Conservation (phyloP, 2,329 filamentous ascomycete genomes). For the Colletotrichum theobromicola region DNA sequence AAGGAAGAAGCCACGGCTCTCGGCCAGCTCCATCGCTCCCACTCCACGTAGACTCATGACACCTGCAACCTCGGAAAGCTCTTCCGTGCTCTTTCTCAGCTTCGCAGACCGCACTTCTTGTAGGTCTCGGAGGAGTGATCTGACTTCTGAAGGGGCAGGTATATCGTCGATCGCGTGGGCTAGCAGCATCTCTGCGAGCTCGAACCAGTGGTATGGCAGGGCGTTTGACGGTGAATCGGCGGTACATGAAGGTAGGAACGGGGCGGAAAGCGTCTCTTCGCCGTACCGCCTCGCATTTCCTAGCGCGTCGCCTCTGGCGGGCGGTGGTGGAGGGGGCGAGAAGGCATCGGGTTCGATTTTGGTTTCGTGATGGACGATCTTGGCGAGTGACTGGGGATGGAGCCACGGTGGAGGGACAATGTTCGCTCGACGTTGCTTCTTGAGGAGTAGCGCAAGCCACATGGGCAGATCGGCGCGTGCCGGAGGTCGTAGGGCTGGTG, state of each 20-base stretch:
- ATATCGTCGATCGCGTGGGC: slow-evolving; percentile 87
- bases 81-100: slow-evolving; percentile 76
- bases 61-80: slow-evolving; percentile 76
- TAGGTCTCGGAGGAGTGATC: slow-evolving; percentile 79
- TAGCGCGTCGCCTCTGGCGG: slow-evolving; percentile 53
- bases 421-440: slow-evolving; percentile 92
- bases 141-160: slow-evolving; percentile 72
- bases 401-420: slow-evolving; percentile 93
- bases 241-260: slow-evolving; percentile 80
- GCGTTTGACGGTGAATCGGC: slow-evolving; percentile 70
- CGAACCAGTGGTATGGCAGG: slow-evolving; percentile 94
- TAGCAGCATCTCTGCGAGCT: slow-evolving; percentile 85
- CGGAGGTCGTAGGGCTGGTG: slow-evolving; percentile 79
- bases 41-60: slow-evolving; percentile 75
- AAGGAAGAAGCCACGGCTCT: slow-evolving; percentile 82
- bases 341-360: slow-evolving; percentile 74
- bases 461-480: slow-evolving; percentile 81
- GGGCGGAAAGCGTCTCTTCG: slow-evolving; percentile 60
- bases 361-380: slow-evolving; percentile 83
- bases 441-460: slow-evolving; percentile 94
- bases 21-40: slow-evolving; percentile 90
- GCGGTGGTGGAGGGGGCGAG: slow-evolving; percentile 75
- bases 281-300: slow-evolving; percentile 45
- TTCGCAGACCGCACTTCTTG: slow-evolving; percentile 90
- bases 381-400: slow-evolving; percentile 73